phyloP scores from a whole-genome alignment of 345 rosid genomes.

The Citrus australasica region DNA sequence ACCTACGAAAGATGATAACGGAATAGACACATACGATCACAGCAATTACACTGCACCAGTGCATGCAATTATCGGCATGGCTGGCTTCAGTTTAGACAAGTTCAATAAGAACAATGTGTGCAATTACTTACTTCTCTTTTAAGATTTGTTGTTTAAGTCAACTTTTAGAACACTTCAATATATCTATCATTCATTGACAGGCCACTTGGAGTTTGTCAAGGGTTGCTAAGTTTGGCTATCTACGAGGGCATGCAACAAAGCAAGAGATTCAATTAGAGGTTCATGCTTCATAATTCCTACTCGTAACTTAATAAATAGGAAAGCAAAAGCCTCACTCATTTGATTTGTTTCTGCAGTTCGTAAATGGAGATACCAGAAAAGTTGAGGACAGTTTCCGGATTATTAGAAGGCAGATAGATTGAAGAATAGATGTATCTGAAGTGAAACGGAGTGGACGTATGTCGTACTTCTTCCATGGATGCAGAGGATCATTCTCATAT shows the following conservation, averaged over 20 bases:
- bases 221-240: constrained; percentile 44
- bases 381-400: constrained; percentile 52
- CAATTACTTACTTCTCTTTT: background rate
- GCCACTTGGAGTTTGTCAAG: constrained; percentile 49
- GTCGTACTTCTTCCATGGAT: background rate
- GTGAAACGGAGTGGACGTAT: background rate
- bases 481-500: background rate
- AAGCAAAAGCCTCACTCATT: background rate
- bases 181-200: background rate
- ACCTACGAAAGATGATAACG: constrained; percentile 44
- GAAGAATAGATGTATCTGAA: constrained; percentile 15
- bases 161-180: too few relatives aligned
- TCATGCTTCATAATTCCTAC: background rate
- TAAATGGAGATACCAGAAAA: constrained; percentile 30
- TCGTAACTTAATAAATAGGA: background rate
- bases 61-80: constrained; percentile 66
- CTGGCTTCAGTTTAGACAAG: constrained; percentile 49
- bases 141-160: background rate
- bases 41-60: constrained; percentile 56
- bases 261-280: constrained; percentile 47
- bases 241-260: constrained; percentile 46
- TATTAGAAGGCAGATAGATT: constrained; percentile 22
- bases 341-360: constrained; percentile 40
- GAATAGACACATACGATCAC: constrained; percentile 51
- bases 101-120: constrained; percentile 29